phyloP scores from a whole-genome alignment of 1,284 basidiomycete genomes.

The Papiliotrema laurentii region DNA sequence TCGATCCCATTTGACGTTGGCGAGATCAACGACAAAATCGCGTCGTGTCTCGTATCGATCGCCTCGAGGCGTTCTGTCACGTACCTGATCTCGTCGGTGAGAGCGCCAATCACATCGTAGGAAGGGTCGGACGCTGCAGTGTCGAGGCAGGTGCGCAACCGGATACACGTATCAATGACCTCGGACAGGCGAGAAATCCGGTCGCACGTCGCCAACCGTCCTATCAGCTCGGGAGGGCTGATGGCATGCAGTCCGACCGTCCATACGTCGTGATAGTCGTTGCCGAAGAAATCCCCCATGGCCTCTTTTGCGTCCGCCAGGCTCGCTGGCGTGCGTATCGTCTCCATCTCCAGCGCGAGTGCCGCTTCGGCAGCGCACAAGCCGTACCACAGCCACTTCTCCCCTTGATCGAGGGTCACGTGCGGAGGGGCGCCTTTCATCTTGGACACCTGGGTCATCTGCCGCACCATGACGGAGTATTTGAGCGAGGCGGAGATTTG shows the following conservation, averaged over 20 bases:
- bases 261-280: constrained; percentile 17
- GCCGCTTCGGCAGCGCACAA: constrained; percentile 24
- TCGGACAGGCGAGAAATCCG: constrained; percentile 30
- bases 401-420: constrained; percentile 14
- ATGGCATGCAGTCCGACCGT: constrained; percentile 4
- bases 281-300: constrained; percentile 11
- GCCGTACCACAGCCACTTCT: constrained; percentile 32
- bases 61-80: constrained; percentile 19
- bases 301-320: constrained; percentile 16
- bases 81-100: constrained; percentile 28
- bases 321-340: constrained; percentile 9
- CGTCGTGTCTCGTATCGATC: constrained; percentile 31
- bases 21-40: constrained; percentile 20
- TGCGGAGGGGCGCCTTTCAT: background rate
- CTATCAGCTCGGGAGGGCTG: constrained; percentile 21
- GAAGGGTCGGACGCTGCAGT: constrained; percentile 17
- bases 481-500: constrained; percentile 18
- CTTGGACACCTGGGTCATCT: constrained; percentile 10
- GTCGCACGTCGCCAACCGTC: constrained; percentile 33
- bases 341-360: constrained; percentile 26
- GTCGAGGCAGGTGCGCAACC: constrained; percentile 24
- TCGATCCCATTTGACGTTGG: constrained; percentile 12
- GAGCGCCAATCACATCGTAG: constrained; percentile 23
- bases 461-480: constrained; percentile 18
- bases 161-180: constrained; percentile 23